Evolutionary conservation across 2,329 filamentous ascomycete species (phyloP).

Genomic region (Zymoseptoria ardabiliae): DNA sequence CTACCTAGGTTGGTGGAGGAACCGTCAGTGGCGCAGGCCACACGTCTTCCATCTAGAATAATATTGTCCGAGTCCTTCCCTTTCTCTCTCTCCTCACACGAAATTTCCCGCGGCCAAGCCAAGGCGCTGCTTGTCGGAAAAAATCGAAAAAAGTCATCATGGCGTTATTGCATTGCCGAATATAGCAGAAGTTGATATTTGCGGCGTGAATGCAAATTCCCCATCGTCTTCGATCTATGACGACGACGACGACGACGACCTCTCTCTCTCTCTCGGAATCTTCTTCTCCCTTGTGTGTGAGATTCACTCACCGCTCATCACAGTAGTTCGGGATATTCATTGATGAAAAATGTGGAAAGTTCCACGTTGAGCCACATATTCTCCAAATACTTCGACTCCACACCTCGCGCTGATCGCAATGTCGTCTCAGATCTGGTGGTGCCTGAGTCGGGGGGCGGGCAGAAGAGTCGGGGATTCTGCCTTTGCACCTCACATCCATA

Average conservation of each 20-base stretch:
- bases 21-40: background rate
- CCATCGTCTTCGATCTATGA: background rate
- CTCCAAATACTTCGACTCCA: background rate
- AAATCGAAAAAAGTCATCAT: background rate
- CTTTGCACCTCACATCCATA: background rate
- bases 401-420: background rate
- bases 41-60: too few species aligned
- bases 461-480: background rate
- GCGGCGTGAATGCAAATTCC: background rate
- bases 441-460: background rate
- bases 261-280: background rate
- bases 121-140: too few species aligned
- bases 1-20: too few species aligned
- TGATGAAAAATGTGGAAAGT: background rate
- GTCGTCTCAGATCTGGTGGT: background rate
- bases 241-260: too few species aligned
- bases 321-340: background rate
- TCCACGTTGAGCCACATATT: background rate
- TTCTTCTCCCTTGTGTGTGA: background rate
- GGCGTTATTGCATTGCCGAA: too few species aligned
- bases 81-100: too few species aligned
- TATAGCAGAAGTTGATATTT: too few species aligned
- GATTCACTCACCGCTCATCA: background rate
- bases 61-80: too few species aligned
- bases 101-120: too few species aligned